A percentile compares a stretch with the other conserved stretches of the same genome.
phyloP scores from a whole-genome alignment of 192 early-diverging fungal genomes.

The Umbelopsis sp. region DNA sequence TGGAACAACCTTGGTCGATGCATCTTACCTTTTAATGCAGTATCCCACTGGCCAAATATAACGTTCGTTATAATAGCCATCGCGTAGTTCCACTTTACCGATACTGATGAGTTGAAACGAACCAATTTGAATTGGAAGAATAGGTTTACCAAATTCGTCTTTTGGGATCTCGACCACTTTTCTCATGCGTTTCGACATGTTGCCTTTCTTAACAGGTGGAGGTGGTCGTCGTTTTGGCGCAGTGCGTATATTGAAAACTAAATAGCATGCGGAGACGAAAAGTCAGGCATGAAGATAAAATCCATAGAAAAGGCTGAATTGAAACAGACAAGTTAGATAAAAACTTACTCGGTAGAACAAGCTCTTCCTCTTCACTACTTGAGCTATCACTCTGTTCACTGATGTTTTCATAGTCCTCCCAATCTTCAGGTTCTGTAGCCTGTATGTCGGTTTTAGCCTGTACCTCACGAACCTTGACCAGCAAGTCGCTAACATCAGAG shows the following conservation, averaged over 20 bases:
- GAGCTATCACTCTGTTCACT: slow-evolving; percentile 2
- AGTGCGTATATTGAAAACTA: not conserved
- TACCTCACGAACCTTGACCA: slow-evolving; percentile 15
- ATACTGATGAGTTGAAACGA: slow-evolving; percentile 71
- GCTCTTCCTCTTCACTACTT: slow-evolving; percentile 1
- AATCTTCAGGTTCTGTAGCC: not conserved
- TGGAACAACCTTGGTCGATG: not conserved
- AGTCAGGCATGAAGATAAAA: no score
- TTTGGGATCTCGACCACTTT: slow-evolving; percentile 9
- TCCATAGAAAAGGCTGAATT: not conserved
- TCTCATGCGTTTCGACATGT: not conserved
- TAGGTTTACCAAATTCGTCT: slow-evolving; percentile 68
- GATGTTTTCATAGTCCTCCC: not conserved
- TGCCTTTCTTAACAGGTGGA: not conserved
- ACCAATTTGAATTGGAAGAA: slow-evolving; percentile 81
- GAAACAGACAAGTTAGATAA: no score
- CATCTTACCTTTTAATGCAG: slow-evolving; percentile 50
- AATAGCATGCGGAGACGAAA: not conserved
- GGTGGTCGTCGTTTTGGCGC: not conserved
- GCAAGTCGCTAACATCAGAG: not conserved
- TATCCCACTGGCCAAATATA: slow-evolving; percentile 95
- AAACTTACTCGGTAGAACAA: no score
- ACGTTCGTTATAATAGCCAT: slow-evolving; percentile 84
- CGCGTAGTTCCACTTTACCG: slow-evolving; percentile 70
- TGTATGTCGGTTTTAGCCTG: not conserved